phyloP scores from a whole-genome alignment of 768 basidiomycete genomes.

The Psilocybe cubensis region DNA sequence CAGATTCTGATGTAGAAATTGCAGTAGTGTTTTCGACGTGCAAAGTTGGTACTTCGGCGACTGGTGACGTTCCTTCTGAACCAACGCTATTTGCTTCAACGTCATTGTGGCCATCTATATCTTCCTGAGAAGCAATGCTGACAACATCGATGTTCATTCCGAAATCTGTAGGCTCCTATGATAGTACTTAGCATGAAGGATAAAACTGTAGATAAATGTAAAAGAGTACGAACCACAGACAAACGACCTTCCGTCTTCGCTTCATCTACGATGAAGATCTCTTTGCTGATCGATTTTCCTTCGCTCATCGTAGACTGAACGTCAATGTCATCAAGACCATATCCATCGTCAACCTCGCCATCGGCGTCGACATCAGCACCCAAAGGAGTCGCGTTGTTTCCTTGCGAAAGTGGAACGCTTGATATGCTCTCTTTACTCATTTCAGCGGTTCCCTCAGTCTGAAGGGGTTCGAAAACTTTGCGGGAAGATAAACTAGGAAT shows the following conservation, averaged over 20 bases:
- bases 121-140: slow-evolving; percentile 15
- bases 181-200: background rate
- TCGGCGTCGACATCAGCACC: slow-evolving; percentile 9
- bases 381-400: background rate
- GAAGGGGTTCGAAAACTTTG: no score
- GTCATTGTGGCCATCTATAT: background rate
- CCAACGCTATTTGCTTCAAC: no score
- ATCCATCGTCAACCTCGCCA: slow-evolving; percentile 19
- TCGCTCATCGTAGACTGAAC: slow-evolving; percentile 1
- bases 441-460: no score
- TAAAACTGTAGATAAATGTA: background rate
- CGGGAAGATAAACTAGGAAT: no score
- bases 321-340: slow-evolving; percentile 10
- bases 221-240: slow-evolving; percentile 32
- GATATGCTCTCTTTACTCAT: no score
- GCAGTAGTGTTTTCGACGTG: no score
- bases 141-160: slow-evolving; percentile 17
- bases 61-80: no score
- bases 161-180: slow-evolving; percentile 22
- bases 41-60: no score
- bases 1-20: no score
- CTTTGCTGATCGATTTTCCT: background rate
- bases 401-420: background rate
- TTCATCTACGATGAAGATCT: slow-evolving; percentile 34
- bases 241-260: slow-evolving; percentile 29